Conservation (phyloP, 371 early-diverging fungal genomes). For the Fennellomyces sp. region DNA sequence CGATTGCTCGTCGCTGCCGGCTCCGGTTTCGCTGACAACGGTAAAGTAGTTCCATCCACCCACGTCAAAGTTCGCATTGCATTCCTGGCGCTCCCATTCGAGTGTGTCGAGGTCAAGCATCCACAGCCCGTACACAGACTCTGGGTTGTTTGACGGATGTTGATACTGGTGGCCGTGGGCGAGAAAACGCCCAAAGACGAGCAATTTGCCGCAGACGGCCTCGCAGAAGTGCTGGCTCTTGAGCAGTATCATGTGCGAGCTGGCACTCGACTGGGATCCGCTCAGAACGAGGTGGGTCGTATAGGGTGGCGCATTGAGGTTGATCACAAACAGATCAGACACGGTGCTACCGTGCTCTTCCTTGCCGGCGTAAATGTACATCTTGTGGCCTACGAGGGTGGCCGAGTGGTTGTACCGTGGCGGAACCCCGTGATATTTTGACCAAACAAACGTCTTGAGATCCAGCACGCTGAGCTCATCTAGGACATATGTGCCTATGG, state of each 20-base stretch:
- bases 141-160: conserved; percentile 14
- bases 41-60: conserved; percentile 73
- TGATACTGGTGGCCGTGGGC: conserved; percentile 30
- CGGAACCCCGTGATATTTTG: conserved; percentile 51
- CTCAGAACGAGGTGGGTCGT: conserved; percentile 46
- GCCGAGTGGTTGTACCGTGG: conserved; percentile 68
- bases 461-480: conserved; percentile 62
- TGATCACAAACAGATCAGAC: conserved; percentile 60
- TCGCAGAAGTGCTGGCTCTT: conserved; percentile 73
- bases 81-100: conserved; percentile 63
- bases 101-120: conserved; percentile 65
- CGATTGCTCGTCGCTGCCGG: conserved; percentile 13
- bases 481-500: conserved; percentile 60
- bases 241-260: conserved; percentile 56
- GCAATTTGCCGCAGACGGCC: conserved; percentile 59
- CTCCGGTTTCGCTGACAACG: conserved; percentile 30
- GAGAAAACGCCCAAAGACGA: conserved; percentile 60
- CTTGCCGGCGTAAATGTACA: conserved; percentile 65
- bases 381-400: conserved; percentile 54
- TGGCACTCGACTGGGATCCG: conserved; percentile 33
- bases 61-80: conserved; percentile 52
- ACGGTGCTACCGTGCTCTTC: conserved; percentile 65
- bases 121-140: conserved; percentile 63
- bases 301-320: conserved; percentile 50
- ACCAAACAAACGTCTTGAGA: conserved; percentile 61